phyloP scores from a whole-genome alignment of 2,329 filamentous ascomycete genomes.

The Ilyonectria sp. region DNA sequence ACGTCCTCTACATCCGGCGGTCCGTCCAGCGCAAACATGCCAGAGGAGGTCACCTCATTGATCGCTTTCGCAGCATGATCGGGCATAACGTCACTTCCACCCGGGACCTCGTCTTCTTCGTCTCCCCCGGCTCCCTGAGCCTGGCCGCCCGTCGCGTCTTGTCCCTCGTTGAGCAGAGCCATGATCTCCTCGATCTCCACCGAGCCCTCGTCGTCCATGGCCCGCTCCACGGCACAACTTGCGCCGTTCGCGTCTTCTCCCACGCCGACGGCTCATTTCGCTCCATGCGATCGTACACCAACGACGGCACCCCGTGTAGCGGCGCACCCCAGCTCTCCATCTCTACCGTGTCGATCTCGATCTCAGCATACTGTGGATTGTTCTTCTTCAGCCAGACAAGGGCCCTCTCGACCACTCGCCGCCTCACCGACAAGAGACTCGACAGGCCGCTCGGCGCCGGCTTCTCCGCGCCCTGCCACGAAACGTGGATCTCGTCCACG shows the following conservation, averaged over 20 bases:
- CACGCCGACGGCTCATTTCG: not conserved
- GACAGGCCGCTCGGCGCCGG: not conserved
- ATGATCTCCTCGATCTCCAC: not conserved
- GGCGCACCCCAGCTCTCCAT: slow-evolving; percentile 31
- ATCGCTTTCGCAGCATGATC: not conserved
- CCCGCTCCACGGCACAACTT: too few relatives aligned
- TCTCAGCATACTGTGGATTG: slow-evolving; percentile 26
- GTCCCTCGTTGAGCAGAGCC: not conserved
- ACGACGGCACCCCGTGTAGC: slow-evolving; percentile 24
- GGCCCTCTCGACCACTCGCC: not conserved
- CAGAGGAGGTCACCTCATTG: not conserved
- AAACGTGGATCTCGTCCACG: too few relatives aligned
- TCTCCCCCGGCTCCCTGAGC: too few relatives aligned
- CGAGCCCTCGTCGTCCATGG: too few relatives aligned
- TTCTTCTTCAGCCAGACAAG: slow-evolving; percentile 28
- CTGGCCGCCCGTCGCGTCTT: not conserved
- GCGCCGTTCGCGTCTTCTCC: too few relatives aligned
- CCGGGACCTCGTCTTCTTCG: too few relatives aligned
- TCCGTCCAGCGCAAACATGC: slow-evolving; percentile 13
- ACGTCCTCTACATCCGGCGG: not conserved
- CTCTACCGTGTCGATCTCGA: slow-evolving; percentile 28
- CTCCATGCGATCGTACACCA: slow-evolving; percentile 28
- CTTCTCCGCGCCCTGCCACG: not conserved
- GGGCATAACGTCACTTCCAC: not conserved
- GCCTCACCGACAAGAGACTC: not conserved